A percentile compares a stretch with the other conserved stretches of the same genome.
Evolutionary conservation across 805 yeast species (phyloP).

Genomic region (Grigorovia transvaalensis): DNA sequence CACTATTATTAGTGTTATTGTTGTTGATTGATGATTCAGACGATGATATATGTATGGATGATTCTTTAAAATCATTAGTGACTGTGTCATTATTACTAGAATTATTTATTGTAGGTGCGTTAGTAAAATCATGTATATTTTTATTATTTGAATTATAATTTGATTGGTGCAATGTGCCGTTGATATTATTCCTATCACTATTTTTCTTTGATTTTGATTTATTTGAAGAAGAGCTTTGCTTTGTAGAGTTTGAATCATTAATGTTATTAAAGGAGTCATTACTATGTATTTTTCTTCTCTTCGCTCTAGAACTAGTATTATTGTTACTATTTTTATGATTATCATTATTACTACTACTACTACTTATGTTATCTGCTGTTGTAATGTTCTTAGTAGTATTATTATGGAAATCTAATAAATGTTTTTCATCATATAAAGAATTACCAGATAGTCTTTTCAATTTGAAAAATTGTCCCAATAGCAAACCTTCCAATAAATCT

Average conservation of each 20-base stretch:
- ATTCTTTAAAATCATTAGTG: not conserved
- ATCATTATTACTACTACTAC: too few relatives aligned
- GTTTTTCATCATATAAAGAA: slow-evolving; percentile 37
- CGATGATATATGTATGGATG: not conserved
- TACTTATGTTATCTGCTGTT: not conserved
- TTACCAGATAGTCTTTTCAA: slow-evolving; percentile 62
- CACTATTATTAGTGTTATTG: not conserved
- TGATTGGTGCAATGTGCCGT: not conserved
- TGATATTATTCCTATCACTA: not conserved
- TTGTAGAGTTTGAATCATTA: not conserved
- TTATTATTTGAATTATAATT: not conserved
- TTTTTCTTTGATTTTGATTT: not conserved
- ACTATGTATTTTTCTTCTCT: not conserved
- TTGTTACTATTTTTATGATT: not conserved
- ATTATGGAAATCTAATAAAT: not conserved
- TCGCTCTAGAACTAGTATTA: not conserved
- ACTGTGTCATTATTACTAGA: not conserved
- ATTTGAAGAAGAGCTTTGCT: not conserved
- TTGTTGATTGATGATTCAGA: slow-evolving; percentile 2
- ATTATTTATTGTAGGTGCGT: not conserved
- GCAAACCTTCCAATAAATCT: slow-evolving; percentile 67
- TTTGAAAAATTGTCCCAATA: slow-evolving; percentile 59
- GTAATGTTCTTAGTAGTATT: not conserved
- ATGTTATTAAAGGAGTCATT: not conserved
- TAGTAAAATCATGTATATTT: not conserved